A percentile compares a stretch with the other conserved stretches of the same genome.
Evolutionary conservation across 495 filamentous ascomycete species (phyloP).

Genomic region (Opeltia flavorubescens): DNA sequence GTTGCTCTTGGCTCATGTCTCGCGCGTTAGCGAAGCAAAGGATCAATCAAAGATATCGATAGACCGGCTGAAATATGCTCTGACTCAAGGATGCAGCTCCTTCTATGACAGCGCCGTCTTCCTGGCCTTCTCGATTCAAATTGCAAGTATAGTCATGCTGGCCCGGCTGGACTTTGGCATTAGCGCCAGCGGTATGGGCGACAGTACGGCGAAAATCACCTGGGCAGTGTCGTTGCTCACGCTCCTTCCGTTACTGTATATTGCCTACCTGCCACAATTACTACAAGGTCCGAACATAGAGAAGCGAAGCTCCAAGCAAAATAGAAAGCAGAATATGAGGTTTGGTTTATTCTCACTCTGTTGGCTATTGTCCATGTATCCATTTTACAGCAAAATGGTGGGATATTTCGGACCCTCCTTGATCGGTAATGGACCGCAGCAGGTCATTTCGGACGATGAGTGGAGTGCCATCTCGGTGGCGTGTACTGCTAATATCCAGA

Average conservation of each 20-base stretch:
- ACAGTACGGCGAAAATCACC: conserved; percentile 19
- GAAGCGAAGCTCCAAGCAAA: neutral
- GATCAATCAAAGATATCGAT: neutral
- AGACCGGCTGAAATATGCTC: neutral
- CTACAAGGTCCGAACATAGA: neutral
- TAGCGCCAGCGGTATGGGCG: conserved; percentile 17
- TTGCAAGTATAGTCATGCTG: conserved; percentile 22
- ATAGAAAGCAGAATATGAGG: conserved; percentile 4
- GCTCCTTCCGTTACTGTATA: conserved; percentile 16
- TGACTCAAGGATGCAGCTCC: conserved; percentile 2
- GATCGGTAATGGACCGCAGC: conserved; percentile 5
- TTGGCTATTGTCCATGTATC: conserved; percentile 15
- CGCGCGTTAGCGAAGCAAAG: neutral
- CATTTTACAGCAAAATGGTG: conserved; percentile 16
- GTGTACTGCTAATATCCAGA: conserved; percentile 2
- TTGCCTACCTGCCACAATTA: conserved; percentile 7
- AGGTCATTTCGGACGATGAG: conserved; percentile 1
- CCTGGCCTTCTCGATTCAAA: conserved; percentile 23
- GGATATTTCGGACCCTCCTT: conserved; percentile 10
- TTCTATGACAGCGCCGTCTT: conserved; percentile 22
- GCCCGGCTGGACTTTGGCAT: conserved; percentile 21
- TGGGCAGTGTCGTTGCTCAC: conserved; percentile 18
- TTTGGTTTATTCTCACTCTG: conserved; percentile 11
- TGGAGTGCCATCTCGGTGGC: conserved; percentile 1
- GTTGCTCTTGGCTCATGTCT: neutral